These are phyloP conservation scores for Arachnopeziza araneosa DNA, from an alignment of 2,329 filamentous ascomycete species.

Conservation along the genomic window DNA sequence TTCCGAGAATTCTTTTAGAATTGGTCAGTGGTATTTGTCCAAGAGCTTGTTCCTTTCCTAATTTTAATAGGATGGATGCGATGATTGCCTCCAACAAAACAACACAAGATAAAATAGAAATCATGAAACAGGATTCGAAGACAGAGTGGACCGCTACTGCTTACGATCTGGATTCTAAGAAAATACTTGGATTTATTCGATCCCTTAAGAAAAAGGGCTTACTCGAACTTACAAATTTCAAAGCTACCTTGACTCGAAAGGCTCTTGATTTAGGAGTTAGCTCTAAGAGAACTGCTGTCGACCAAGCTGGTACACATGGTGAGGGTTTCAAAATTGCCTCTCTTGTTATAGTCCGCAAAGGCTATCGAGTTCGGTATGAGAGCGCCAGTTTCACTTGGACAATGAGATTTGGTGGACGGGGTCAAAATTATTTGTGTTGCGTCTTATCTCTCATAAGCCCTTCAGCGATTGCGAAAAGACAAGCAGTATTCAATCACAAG, in stretches of 20 bases:
- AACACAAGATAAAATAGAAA: background rate
- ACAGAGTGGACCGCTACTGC: conserved; percentile 5
- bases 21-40: conserved; percentile 4
- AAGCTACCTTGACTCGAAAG: conserved; percentile 13
- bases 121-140: conserved; percentile 1
- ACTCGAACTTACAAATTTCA: conserved; percentile 24
- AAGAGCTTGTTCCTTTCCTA: background rate
- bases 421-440: conserved; percentile 12
- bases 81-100: conserved; percentile 8
- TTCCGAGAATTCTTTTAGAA: conserved; percentile 21
- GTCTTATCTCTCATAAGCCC: conserved; percentile 2
- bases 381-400: conserved; percentile 20
- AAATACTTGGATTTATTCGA: conserved; percentile 21
- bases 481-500: background rate
- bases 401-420: conserved; percentile 13
- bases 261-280: conserved; percentile 11
- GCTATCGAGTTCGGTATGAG: conserved; percentile 17
- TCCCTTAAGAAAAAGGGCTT: conserved; percentile 15
- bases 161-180: background rate
- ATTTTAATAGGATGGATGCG: conserved; percentile 12
- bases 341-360: conserved; percentile 22
- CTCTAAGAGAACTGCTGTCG: conserved; percentile 12
- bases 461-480: background rate
- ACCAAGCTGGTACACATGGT: conserved; percentile 24
- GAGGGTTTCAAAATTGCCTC: conserved; percentile 29